These are phyloP conservation scores for Claviceps sorghi DNA, from an alignment of 2,329 filamentous ascomycete species.

Conservation along the genomic window DNA sequence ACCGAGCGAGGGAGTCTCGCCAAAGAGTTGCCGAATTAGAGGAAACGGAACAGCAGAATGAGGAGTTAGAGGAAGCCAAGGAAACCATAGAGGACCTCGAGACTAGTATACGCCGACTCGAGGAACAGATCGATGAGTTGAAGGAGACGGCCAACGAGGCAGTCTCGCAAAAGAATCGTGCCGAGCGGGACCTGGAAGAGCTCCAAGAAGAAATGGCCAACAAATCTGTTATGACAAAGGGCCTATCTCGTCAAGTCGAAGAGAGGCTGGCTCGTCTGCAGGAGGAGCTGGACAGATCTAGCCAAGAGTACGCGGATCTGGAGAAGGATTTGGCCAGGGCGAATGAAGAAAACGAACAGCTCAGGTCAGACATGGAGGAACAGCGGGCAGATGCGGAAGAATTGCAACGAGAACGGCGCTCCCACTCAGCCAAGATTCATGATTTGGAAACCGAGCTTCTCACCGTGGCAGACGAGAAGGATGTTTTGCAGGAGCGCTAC, in stretches of 20 bases:
- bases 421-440: constrained; percentile 36
- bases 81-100: constrained; percentile 47
- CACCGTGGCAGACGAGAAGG: constrained; percentile 48
- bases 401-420: constrained; percentile 15
- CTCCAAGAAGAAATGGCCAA: constrained; percentile 66
- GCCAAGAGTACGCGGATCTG: constrained; percentile 33
- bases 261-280: constrained; percentile 54
- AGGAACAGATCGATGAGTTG: constrained; percentile 39
- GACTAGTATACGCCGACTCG: constrained; percentile 35
- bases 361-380: constrained; percentile 30
- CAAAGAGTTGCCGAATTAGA: constrained; percentile 40
- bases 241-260: constrained; percentile 59
- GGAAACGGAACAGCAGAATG: constrained; percentile 34
- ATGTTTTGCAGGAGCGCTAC: constrained; percentile 53
- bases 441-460: constrained; percentile 45
- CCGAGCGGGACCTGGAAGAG: constrained; percentile 46
- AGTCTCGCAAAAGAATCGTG: constrained; percentile 37
- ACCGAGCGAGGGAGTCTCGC: constrained; percentile 42
- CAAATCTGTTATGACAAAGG: constrained; percentile 63
- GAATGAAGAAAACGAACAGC: constrained; percentile 30
- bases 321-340: constrained; percentile 35
- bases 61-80: constrained; percentile 40
- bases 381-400: constrained; percentile 20
- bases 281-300: constrained; percentile 43
- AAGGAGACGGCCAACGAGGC: constrained; percentile 41